Conservation (phyloP, 495 filamentous ascomycete species). For the Ramalina peruviana region DNA sequence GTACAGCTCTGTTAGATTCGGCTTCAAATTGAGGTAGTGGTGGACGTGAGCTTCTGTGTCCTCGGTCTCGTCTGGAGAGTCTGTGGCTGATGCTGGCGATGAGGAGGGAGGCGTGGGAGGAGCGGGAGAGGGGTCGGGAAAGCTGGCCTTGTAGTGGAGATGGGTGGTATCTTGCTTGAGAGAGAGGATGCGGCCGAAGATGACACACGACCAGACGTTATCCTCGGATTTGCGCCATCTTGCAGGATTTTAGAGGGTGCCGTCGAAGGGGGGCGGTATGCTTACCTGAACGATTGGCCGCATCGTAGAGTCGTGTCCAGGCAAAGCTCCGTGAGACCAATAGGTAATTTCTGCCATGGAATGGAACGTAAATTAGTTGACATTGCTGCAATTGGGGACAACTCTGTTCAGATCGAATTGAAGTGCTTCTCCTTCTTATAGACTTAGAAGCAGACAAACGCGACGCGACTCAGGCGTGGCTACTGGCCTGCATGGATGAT, state of each 20-base stretch:
- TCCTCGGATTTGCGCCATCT: slow-evolving; percentile 73
- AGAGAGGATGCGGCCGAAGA: slow-evolving; percentile 72
- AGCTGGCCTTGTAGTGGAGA: slow-evolving; percentile 70
- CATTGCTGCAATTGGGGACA: slow-evolving; percentile 7
- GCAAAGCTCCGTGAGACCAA: slow-evolving; percentile 69
- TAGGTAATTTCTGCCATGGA: slow-evolving; percentile 70
- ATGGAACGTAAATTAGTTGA: slow-evolving; percentile 24
- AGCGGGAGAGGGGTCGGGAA: slow-evolving; percentile 24
- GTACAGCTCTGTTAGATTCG: slow-evolving; percentile 64
- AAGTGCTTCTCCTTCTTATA: too few species aligned
- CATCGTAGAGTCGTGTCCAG: slow-evolving; percentile 84
- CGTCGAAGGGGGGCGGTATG: neutral
- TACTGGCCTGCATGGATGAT: too few species aligned
- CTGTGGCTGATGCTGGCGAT: slow-evolving; percentile 12
- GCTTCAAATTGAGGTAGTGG: slow-evolving; percentile 70
- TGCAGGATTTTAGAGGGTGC: slow-evolving; percentile 25
- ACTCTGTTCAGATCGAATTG: too few species aligned
- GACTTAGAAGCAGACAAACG: too few species aligned
- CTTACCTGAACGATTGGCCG: slow-evolving; percentile 73
- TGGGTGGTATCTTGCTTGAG: slow-evolving; percentile 66
- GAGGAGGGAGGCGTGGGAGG: slow-evolving; percentile 26
- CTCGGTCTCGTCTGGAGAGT: slow-evolving; percentile 27
- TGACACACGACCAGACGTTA: slow-evolving; percentile 82
- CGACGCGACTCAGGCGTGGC: too few species aligned
- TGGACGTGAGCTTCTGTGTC: slow-evolving; percentile 53